Conservation (phyloP, 2,329 filamentous ascomycete species). For the Cladophialophora chaetospira region DNA sequence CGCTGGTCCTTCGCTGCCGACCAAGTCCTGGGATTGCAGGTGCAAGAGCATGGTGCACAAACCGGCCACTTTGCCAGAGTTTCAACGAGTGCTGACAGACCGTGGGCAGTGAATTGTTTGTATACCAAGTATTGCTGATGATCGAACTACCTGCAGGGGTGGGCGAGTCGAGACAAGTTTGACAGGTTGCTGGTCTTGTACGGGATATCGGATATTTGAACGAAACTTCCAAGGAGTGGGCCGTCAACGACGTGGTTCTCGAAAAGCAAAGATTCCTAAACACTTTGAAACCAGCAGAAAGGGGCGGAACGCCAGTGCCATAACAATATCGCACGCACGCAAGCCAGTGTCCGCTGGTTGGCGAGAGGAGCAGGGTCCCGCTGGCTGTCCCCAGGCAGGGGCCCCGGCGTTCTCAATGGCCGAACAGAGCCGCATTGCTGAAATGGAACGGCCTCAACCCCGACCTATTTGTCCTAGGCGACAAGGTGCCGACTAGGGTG, state of each 20-base stretch:
- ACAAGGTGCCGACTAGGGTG: neutral
- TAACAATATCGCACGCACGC: neutral
- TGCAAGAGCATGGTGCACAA: conserved; percentile 11
- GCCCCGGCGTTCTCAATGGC: neutral
- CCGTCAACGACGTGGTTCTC: conserved; percentile 12
- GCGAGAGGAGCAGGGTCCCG: neutral
- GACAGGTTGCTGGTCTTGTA: too few species aligned
- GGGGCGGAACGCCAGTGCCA: conserved; percentile 1
- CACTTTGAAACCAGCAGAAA: conserved; percentile 11
- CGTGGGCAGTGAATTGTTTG: too few species aligned
- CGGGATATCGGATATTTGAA: too few species aligned
- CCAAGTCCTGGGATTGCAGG: conserved; percentile 15
- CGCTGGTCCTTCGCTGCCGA: conserved; percentile 14
- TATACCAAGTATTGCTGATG: too few species aligned
- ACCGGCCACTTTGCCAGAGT: neutral
- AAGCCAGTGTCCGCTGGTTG: neutral
- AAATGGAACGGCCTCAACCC: neutral
- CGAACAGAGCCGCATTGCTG: conserved; percentile 11
- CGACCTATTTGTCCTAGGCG: neutral
- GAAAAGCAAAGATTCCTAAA: conserved; percentile 9
- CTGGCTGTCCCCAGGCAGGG: neutral
- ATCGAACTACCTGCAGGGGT: too few species aligned
- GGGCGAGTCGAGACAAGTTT: too few species aligned
- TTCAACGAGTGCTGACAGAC: too few species aligned
- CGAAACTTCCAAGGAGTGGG: conserved; percentile 7